A percentile compares a stretch with the other conserved stretches of the same genome.
These are phyloP conservation scores for Pilasporangium apinafurcum DNA, from an alignment of 352 stramenopile species.

Conservation along the genomic window DNA sequence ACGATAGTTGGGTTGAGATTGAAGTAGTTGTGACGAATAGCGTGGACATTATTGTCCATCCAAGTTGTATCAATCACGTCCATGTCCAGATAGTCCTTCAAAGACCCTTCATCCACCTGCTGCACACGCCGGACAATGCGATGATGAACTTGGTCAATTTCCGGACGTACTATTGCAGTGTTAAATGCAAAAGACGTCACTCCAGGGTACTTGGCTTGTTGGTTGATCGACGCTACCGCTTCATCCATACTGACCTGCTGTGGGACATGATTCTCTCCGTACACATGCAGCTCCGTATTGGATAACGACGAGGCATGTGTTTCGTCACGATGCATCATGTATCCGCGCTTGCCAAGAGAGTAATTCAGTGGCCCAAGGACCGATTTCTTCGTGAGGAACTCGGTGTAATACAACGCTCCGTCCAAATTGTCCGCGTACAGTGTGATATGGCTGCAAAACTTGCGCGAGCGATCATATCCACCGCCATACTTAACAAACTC, in stretches of 20 bases:
- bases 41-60: slow-evolving; percentile 70
- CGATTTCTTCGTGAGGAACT: slow-evolving; percentile 45
- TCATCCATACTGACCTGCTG: slow-evolving; percentile 42
- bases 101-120: not conserved
- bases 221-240: slow-evolving; percentile 48
- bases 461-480: slow-evolving; percentile 43
- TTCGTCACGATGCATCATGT: slow-evolving; percentile 40
- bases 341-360: slow-evolving; percentile 39
- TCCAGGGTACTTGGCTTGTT: slow-evolving; percentile 40
- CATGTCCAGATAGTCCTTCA: slow-evolving; percentile 43
- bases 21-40: slow-evolving; percentile 67
- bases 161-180: slow-evolving; percentile 6
- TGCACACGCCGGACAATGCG: slow-evolving; percentile 7
- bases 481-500: slow-evolving; percentile 55
- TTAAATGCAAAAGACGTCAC: slow-evolving; percentile 56
- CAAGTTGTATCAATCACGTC: slow-evolving; percentile 78
- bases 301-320: slow-evolving; percentile 13
- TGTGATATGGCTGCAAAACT: slow-evolving; percentile 61
- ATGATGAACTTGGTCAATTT: slow-evolving; percentile 1
- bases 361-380: slow-evolving; percentile 37
- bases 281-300: slow-evolving; percentile 30
- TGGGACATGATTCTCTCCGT: slow-evolving; percentile 26
- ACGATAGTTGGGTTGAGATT: slow-evolving; percentile 65
- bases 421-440: slow-evolving; percentile 72
- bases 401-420: slow-evolving; percentile 62